Evolutionary conservation across 495 filamentous ascomycete genomes (phyloP).

Genomic region (Xylaria cubensis): DNA sequence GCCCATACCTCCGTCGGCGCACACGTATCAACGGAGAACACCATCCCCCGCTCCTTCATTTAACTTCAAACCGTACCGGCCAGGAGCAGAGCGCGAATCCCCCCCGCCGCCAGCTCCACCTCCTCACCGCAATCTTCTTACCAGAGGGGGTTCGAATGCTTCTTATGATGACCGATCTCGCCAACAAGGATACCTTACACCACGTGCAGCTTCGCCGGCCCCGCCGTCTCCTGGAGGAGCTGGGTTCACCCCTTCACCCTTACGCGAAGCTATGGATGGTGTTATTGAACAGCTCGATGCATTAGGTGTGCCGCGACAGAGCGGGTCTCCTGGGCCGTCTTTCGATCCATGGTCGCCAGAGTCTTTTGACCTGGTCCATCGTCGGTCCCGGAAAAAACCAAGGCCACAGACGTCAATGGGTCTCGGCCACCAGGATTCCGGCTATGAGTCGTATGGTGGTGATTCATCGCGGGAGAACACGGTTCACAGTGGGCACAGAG

Average conservation of each 20-base stretch:
- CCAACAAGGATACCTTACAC: slow-evolving; percentile 55
- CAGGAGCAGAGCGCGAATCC: slow-evolving; percentile 45
- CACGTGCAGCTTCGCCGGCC: slow-evolving; percentile 57
- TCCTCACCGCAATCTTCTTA: slow-evolving; percentile 54
- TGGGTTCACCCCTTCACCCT: slow-evolving; percentile 85
- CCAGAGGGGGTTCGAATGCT: slow-evolving; percentile 37
- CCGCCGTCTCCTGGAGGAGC: slow-evolving; percentile 68
- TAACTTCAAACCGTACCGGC: slow-evolving; percentile 48
- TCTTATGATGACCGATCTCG: slow-evolving; percentile 43
- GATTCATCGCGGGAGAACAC: slow-evolving; percentile 49
- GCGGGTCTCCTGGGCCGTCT: slow-evolving; percentile 58
- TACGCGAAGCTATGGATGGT: slow-evolving; percentile 95
- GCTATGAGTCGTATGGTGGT: slow-evolving; percentile 58
- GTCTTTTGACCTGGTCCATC: slow-evolving; percentile 71
- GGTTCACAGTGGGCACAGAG: slow-evolving; percentile 46
- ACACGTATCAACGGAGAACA: slow-evolving; percentile 36
- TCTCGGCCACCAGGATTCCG: slow-evolving; percentile 63
- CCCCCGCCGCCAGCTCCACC: slow-evolving; percentile 62
- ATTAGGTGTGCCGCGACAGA: slow-evolving; percentile 70
- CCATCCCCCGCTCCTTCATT: slow-evolving; percentile 53
- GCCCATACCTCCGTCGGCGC: slow-evolving; percentile 43
- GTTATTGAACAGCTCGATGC: slow-evolving; percentile 96
- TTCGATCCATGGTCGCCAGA: slow-evolving; percentile 91
- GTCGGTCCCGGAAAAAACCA: slow-evolving; percentile 45
- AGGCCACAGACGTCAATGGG: slow-evolving; percentile 79